Evolutionary conservation across 441 rosid species (phyloP).

Genomic region (Breynia disticha): DNA sequence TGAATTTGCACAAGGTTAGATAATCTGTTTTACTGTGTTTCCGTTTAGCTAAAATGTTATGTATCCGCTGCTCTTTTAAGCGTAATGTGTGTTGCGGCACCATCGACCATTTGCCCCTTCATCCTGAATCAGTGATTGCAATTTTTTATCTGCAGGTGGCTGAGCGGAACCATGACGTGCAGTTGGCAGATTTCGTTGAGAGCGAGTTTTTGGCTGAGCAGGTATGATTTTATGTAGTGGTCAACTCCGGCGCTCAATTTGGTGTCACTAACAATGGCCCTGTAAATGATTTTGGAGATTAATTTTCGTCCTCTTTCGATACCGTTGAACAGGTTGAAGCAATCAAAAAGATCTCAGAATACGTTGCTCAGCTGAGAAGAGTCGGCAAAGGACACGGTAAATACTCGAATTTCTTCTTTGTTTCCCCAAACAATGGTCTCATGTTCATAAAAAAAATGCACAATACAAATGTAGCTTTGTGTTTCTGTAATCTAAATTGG

Average conservation of each 20-base stretch:
- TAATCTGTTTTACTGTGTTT: background rate
- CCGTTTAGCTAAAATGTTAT: background rate
- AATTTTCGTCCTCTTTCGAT: background rate
- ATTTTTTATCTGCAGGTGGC: slow-evolving; percentile 35
- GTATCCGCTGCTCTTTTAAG: background rate
- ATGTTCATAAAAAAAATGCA: background rate
- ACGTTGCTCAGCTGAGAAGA: slow-evolving; percentile 51
- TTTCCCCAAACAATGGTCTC: background rate
- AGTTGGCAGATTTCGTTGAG: slow-evolving; percentile 61
- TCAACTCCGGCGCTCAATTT: background rate
- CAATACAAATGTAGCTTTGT: too few species aligned
- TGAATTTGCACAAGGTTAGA: slow-evolving; percentile 46
- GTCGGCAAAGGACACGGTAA: slow-evolving; percentile 71
- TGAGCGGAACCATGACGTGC: slow-evolving; percentile 45
- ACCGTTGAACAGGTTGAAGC: slow-evolving; percentile 37
- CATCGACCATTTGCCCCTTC: background rate
- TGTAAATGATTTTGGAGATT: background rate
- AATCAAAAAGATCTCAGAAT: slow-evolving; percentile 54
- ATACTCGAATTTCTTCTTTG: slow-evolving; percentile 4
- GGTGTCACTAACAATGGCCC: too few species aligned
- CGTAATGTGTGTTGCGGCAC: background rate
- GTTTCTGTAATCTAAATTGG: background rate
- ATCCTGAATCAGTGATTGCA: background rate
- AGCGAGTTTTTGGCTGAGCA: slow-evolving; percentile 60
- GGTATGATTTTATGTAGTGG: slow-evolving; percentile 28